Conservation (phyloP, 2,329 filamentous ascomycete genomes). For the Laburnicola sp. region DNA sequence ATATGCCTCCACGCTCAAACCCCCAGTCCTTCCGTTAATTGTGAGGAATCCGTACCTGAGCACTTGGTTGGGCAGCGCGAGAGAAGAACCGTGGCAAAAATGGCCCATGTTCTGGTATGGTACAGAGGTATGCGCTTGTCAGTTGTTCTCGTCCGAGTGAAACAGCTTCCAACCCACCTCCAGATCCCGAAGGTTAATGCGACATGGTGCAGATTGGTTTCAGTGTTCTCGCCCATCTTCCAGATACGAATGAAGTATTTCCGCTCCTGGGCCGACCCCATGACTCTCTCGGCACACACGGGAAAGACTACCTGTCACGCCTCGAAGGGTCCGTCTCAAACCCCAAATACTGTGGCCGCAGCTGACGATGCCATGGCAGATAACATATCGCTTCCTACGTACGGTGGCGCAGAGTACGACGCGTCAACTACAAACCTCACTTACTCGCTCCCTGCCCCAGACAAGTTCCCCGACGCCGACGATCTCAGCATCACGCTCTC, state of each 20-base stretch:
- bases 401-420: conserved; percentile 66
- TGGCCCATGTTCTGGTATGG: conserved; percentile 90
- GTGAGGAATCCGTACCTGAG: conserved; percentile 57
- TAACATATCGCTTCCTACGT: conserved; percentile 61
- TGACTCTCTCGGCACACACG: conserved; percentile 57
- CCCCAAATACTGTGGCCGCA: neutral
- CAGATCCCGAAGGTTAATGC: conserved; percentile 14
- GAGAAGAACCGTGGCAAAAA: conserved; percentile 74
- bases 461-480: conserved; percentile 34
- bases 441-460: conserved; percentile 59
- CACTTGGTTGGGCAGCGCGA: conserved; percentile 64
- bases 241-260: conserved; percentile 62
- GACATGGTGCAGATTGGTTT: conserved; percentile 57
- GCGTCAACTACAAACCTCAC: conserved; percentile 72
- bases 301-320: conserved; percentile 43
- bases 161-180: neutral
- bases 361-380: conserved; percentile 35
- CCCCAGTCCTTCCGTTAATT: conserved; percentile 56
- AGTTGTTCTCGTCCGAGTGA: neutral
- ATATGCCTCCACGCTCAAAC: conserved; percentile 58
- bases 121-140: conserved; percentile 54
- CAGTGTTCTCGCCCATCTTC: conserved; percentile 64
- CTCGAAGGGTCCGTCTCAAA: conserved; percentile 42
- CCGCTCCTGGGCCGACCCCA: conserved; percentile 68
- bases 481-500: conserved; percentile 62